phyloP scores from a whole-genome alignment of 768 basidiomycete species.

The Lentinula aciculospora region DNA sequence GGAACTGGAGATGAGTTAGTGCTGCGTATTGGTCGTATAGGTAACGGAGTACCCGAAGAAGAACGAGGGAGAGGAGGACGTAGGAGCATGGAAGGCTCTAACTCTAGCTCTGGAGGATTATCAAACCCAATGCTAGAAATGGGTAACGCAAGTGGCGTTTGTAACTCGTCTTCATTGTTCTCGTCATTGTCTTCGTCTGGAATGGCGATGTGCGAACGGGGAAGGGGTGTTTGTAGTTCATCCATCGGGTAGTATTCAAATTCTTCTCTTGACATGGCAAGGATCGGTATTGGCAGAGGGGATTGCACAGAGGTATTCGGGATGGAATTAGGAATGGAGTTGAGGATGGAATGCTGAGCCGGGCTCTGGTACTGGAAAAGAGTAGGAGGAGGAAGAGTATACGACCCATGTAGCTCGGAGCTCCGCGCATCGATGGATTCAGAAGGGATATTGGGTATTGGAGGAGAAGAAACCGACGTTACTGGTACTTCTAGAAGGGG shows the following conservation, averaged over 20 bases:
- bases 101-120: too few relatives aligned
- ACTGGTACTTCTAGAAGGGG: too few relatives aligned
- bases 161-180: not conserved
- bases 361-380: too few relatives aligned
- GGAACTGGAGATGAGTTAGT: not conserved
- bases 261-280: not conserved
- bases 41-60: not conserved
- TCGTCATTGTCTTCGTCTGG: not conserved
- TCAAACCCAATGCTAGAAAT: too few relatives aligned
- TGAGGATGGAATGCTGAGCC: not conserved
- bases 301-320: too few relatives aligned
- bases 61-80: not conserved
- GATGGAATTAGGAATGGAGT: not conserved
- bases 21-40: not conserved
- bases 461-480: not conserved
- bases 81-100: too few relatives aligned
- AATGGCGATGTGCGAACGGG: not conserved
- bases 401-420: not conserved
- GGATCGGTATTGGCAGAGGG: not conserved
- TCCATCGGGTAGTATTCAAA: not conserved
- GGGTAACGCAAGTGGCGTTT: not conserved
- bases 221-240: conserved; percentile 4
- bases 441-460: not conserved
- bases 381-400: not conserved
- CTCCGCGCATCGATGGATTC: not conserved